Evolutionary conservation across 495 filamentous ascomycete genomes (phyloP).

Genomic region (Neurospora sublineolata): DNA sequence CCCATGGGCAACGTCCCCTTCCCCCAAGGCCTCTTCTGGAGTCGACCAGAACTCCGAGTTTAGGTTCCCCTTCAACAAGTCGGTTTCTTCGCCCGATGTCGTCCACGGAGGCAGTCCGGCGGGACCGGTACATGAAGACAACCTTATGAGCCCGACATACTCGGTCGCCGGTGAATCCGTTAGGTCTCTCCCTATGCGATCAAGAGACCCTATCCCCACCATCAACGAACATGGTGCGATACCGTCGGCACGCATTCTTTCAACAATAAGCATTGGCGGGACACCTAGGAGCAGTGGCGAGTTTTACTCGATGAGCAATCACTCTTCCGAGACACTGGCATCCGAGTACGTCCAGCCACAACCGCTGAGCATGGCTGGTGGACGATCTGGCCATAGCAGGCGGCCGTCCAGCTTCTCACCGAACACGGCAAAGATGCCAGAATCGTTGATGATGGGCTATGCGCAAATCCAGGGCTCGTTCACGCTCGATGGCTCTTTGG

Average conservation of each 20-base stretch:
- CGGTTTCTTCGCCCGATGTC: slow-evolving; percentile 25
- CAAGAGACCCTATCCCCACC: slow-evolving; percentile 29
- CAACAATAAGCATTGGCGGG: slow-evolving; percentile 53
- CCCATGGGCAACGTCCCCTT: background rate
- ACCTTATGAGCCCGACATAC: slow-evolving; percentile 25
- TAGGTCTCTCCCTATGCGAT: slow-evolving; percentile 20
- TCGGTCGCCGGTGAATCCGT: slow-evolving; percentile 16
- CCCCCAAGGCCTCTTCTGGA: slow-evolving; percentile 15
- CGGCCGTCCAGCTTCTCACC: slow-evolving; percentile 48
- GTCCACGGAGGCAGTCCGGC: slow-evolving; percentile 8
- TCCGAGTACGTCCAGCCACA: slow-evolving; percentile 77
- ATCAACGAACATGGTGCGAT: slow-evolving; percentile 46
- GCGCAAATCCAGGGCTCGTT: slow-evolving; percentile 91
- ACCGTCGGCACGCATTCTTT: slow-evolving; percentile 56
- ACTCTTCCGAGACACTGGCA: slow-evolving; percentile 82
- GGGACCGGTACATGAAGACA: slow-evolving; percentile 12
- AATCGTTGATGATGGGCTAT: slow-evolving; percentile 95
- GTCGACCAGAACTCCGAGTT: slow-evolving; percentile 47
- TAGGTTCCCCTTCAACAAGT: slow-evolving; percentile 52
- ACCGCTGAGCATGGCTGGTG: slow-evolving; percentile 30
- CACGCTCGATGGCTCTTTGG: slow-evolving; percentile 77
- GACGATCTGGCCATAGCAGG: slow-evolving; percentile 45
- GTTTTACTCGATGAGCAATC: slow-evolving; percentile 87
- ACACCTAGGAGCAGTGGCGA: slow-evolving; percentile 84
- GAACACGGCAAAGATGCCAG: slow-evolving; percentile 39